A percentile compares a stretch with the other conserved stretches of the same genome.
These are phyloP conservation scores for Vickermania ingenoplastis DNA, from an alignment of 208 protist species.

Conservation along the genomic window DNA sequence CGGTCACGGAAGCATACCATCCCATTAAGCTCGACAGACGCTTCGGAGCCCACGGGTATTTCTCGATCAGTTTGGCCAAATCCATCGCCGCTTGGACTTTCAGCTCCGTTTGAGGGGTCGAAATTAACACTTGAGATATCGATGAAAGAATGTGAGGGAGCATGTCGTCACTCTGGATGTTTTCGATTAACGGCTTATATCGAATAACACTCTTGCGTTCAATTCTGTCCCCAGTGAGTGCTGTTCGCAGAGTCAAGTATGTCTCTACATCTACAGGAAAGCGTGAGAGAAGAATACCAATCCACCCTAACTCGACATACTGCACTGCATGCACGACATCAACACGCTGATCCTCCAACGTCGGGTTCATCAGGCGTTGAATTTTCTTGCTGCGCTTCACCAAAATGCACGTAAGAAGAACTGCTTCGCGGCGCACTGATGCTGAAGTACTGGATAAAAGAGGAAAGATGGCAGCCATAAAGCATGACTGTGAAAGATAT, in stretches of 20 bases:
- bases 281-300: background rate
- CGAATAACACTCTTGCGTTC: background rate
- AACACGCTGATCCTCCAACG: background rate
- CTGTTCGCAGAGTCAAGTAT: conserved; percentile 1
- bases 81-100: conserved; percentile 43
- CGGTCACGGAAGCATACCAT: conserved; percentile 56
- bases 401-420: background rate
- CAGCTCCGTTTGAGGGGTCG: conserved; percentile 23
- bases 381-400: background rate
- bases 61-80: conserved; percentile 36
- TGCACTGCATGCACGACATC: background rate
- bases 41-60: conserved; percentile 49
- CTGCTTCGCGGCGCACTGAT: background rate
- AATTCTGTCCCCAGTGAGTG: background rate
- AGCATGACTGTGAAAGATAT: background rate
- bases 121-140: conserved; percentile 47
- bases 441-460: background rate
- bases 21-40: conserved; percentile 39
- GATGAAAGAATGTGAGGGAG: conserved; percentile 23
- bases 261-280: background rate
- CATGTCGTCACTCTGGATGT: background rate
- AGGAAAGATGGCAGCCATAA: background rate
- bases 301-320: background rate
- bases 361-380: background rate
- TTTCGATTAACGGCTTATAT: background rate